Evolutionary conservation across 1,284 basidiomycete genomes (phyloP), one percentile per base, ranked within the genome.

Genomic region (Ceratobasidium sp.): DNA sequence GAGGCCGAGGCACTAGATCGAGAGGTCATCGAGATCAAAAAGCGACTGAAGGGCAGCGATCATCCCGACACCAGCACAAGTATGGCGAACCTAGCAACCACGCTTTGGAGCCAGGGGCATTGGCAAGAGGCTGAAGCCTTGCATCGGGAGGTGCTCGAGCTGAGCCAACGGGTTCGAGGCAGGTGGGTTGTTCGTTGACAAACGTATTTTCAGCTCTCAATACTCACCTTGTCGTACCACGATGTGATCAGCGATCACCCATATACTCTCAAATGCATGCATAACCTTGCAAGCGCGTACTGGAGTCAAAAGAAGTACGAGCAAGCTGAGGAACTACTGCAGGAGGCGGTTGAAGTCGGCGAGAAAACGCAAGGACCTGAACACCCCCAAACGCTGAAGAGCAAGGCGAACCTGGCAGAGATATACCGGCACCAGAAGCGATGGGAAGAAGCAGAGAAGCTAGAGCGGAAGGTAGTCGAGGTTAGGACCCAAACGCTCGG

Each of bases 401-500:
- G 53, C 26, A 61, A 26, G 69, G 56, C 31, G 13, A 61, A 49
- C 20, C 42, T 73, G 28, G 54, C 69, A 8, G 56, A 39, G 20
- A 49, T 73, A 6, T 56, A 73, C 20, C 56, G 39, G 17, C 39
- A 61, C 13, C 69, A 73, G 28, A 73, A 51, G 45, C 69, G 56
- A 6, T 60, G 54, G 56, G 42, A 61, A 42, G 56, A 73, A 13
- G 69, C 69, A 2, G 58, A 61, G 56, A 26, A 23, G 26, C 39
- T 71, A 37, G 37, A 39, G n/a, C 49, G 17, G 13, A 37, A 71
- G 26, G 68, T 54, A 11, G 31, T 68, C 20, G 31, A 68, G 20
- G 26, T 54, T 23, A 37, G 51, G 4, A 54, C 15, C 3, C 66
- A 26, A 23, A 26, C 15, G 11, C 17, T 68, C 3, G 66, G 66